phyloP scores from a whole-genome alignment of 805 yeast genomes.

The Yamadazyma laniorum region DNA sequence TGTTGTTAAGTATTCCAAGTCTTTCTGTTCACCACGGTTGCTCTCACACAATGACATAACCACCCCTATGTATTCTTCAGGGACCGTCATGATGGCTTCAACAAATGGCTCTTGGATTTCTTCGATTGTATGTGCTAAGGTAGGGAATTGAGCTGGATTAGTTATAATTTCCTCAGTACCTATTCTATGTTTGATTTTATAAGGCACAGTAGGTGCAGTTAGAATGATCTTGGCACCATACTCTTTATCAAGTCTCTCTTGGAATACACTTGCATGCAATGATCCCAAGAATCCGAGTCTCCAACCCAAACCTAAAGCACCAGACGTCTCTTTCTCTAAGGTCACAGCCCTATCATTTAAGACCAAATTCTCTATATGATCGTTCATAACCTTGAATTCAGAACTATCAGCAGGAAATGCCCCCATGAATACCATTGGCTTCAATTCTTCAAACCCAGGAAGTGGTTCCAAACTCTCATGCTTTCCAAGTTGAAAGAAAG shows the following conservation, averaged over 20 bases:
- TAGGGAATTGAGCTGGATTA: constrained; percentile 91
- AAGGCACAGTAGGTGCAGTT: constrained; percentile 96
- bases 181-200: constrained; percentile 65
- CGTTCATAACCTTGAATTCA: constrained; percentile 86
- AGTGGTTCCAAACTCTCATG: constrained; percentile 63
- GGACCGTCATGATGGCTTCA: constrained; percentile 85
- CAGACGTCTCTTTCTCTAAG: constrained; percentile 84
- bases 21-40: constrained; percentile 80
- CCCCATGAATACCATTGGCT: constrained; percentile 98
- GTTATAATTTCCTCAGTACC: constrained; percentile 67
- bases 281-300: constrained; percentile 93
- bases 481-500: constrained; percentile 64
- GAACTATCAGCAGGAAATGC: constrained; percentile 96
- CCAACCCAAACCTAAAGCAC: constrained; percentile 97
- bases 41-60: constrained; percentile 85
- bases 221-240: constrained; percentile 90
- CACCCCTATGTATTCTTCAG: constrained; percentile 82
- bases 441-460: constrained; percentile 94
- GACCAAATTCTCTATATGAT: constrained; percentile 82
- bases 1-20: constrained; percentile 68
- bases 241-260: constrained; percentile 87
- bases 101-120: constrained; percentile 80
- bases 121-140: constrained; percentile 47
- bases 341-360: constrained; percentile 91
- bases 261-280: constrained; percentile 90